Base-by-base conservation (phyloP, 164 flowering plant genomes). In the Dillenia suffruticosa region DNA sequence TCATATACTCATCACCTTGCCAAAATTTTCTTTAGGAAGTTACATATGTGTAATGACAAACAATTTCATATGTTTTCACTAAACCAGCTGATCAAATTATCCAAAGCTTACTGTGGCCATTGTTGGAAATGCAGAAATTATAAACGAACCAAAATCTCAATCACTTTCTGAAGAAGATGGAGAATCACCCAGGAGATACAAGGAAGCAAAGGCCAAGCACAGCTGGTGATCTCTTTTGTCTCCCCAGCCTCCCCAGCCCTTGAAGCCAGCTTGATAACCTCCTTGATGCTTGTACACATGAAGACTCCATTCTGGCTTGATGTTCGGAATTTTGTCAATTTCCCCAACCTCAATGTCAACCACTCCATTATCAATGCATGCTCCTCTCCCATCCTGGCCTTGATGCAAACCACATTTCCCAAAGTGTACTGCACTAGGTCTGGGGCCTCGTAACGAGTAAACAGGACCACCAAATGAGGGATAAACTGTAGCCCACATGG, bases 161-260 rank as follows among this genome's bases (percentile, higher is more conserved):
- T 32, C 40, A 32, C 40, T 32, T 32, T 32, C 6, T 32, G 40
- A 32, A 24, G 58, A n/a, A 57, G 74, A 22, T 46, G 13, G 44
- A 22, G 57, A 56, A 56, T 62, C 57, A 62, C 44, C 43, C 11
- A 59, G 40, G 44, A 76, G 85, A 72, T 85, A 85, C 90, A 93
- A 84, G 26, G 57, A 69, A 47, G 97, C 82, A 73, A 93, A 93
- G 46, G 58, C 78, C 67, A 90, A 59, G 81, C 98, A 93, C 66
- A 93, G 59, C 10, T 77, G 77, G 22, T 72, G 90, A 63, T 93
- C 98, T 63, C 98, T 79, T 8, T 75, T 64, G 64, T 93, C 98
- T 8, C 98, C 98, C 98, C 98, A 92, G 48, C 98, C 98, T 54
- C 98, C 98, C 98, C 98, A 93, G n/a, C 98, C 98, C 69, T 72